These are phyloP conservation scores for Ricinus communis DNA, from an alignment of 345 rosid species.

Conservation along the genomic window DNA sequence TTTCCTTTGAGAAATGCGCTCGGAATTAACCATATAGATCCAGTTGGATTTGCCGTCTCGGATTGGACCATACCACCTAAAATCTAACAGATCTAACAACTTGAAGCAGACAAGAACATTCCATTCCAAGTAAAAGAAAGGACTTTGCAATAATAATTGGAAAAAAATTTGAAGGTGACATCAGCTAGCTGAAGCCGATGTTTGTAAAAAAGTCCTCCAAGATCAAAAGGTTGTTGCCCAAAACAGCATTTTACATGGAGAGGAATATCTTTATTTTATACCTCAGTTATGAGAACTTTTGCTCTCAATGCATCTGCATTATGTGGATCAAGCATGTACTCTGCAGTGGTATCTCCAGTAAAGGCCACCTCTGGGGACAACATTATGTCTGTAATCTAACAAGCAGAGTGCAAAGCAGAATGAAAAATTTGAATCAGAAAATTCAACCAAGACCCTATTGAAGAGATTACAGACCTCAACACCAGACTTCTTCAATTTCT, in stretches of 20 bases:
- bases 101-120: background rate
- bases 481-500: constrained; percentile 88
- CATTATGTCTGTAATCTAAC: constrained; percentile 77
- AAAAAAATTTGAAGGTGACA: background rate
- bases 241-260: background rate
- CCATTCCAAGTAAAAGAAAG: background rate
- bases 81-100: no score
- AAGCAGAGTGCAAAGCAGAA: constrained; percentile 20
- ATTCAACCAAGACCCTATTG: background rate
- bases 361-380: constrained; percentile 91
- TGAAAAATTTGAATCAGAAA: constrained; percentile 5
- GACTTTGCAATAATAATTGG: no score
- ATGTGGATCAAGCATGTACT: constrained; percentile 92
- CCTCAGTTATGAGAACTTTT: constrained; percentile 93
- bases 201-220: no score
- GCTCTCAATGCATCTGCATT: constrained; percentile 96
- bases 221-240: no score
- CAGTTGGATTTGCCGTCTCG: no score
- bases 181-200: no score
- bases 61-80: no score
- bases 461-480: constrained; percentile 52
- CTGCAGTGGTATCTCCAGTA: constrained; percentile 93
- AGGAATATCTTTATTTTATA: constrained; percentile 21
- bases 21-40: no score
- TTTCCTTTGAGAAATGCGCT: background rate